Base-by-base conservation (phyloP, 441 rosid genomes). In the Euphorbia celastroides region DNA sequence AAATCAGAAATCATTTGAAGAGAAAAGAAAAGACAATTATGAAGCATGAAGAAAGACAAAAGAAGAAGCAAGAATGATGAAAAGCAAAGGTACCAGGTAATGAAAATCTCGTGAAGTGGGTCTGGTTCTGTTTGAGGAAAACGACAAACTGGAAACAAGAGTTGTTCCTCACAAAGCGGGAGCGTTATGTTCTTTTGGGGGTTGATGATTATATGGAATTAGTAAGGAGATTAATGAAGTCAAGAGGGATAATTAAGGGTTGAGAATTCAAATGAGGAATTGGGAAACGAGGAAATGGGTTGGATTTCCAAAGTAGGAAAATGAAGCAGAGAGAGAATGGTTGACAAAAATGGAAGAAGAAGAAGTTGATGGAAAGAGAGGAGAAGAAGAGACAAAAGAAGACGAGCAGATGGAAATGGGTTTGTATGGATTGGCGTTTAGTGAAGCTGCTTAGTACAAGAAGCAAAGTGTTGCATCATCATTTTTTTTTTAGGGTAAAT, bases 101-200 rank as follows among this genome's bases (percentile, higher is more conserved):
- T 26, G 70, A 42, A 55, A 60, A 67, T 11, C 70, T 75, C 59
- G 63, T 62, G 75, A 65, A 17, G 51, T 10, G 26, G 20, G 16
- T 14, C 17, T 22, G 7, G n/a, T 58, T 25, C 38, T n/a, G 57
- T 31, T 13, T 57, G 38, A 36, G 7, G 13, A n/a, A 58, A 44
- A 67, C 42, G 70, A 57, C 64, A 67, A 36, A 68, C 57, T 22
- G n/a, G n/a, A n/a, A n/a, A n/a, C n/a, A n/a, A n/a, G n/a, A n/a
- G n/a, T n/a, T n/a, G 32, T 46, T 5, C 3, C 44, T 22, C 17
- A 11, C 14, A n/a, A 59, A 60, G 50, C 58, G 19, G 56, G 44
- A 57, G 41, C 58, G 57, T 48, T 28, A 17, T 30, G 1, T 19
- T 14, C 20, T 51, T 12, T 34, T 34, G 9, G 9, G 6, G 42